Evolutionary conservation across 345 rosid species (phyloP), one percentile per base, ranked within the genome.

Genomic region (Citrus unshiu): DNA sequence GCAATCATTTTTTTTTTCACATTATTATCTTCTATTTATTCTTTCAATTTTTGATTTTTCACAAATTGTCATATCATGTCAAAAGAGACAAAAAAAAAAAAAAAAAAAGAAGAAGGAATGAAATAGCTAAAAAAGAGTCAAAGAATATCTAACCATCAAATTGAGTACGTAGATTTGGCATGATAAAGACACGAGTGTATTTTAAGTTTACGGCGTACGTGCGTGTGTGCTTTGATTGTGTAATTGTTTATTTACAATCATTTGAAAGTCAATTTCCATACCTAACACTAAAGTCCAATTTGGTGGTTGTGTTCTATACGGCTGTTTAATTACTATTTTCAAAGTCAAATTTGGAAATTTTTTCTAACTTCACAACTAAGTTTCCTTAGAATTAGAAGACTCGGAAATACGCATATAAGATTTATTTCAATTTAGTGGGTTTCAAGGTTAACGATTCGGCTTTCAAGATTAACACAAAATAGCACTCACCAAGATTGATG

Each of bases 171-270:
- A 75, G 60, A 22, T 13, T 46, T 63, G 12, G 59, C 6, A 75
- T 63, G 70, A 75, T 75, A 46, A 43, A 63, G 78, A 63, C 70
- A 63, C 61, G 61, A 46, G 78, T 75, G 59, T 63, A 32, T 43
- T 72, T 34, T 37, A 9, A 22, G 3, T 7, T 34, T 3, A 18
- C 37, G 59, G 62, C 21, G 74, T 5, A 51, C 8, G 59, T 6
- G 29, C 8, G 59, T 6, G 29, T 62, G 51, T 46, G 51, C 1
- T 14, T 18, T 5, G 66, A 62, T 61, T 12, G 32, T 9, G 25
- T 61, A n/a, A 24, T 10, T 63, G 21, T 63, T 63, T 63, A 29
- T 16, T 64, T 29, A 18, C 73, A 70, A 70, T 70, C 2, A 70
- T 29, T 29, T 7, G 14, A 19, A 70, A 70, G 61, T 70, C 75